Conservation (phyloP, 371 early-diverging fungal species). For the Rhizopus arrhizus region DNA sequence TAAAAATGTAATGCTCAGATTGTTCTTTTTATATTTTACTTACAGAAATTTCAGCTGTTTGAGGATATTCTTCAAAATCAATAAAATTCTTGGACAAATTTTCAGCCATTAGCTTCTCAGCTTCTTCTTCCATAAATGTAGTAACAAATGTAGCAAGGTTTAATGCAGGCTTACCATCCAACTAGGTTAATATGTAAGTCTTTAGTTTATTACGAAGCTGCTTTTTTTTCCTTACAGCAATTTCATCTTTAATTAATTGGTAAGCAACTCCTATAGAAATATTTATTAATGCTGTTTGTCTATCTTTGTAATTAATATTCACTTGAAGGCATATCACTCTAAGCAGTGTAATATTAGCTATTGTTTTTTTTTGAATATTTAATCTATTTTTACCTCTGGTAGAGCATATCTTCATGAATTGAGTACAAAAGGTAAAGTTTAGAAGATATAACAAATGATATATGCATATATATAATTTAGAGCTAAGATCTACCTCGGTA, state of each 20-base stretch:
- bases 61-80: constrained; percentile 74
- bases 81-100: constrained; percentile 73
- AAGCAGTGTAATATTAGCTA: constrained; percentile 5
- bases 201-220: neutral
- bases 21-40: constrained; percentile 7
- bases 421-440: neutral
- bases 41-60: constrained; percentile 48
- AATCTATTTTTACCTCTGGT: constrained; percentile 36
- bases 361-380: neutral
- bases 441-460: neutral
- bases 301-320: constrained; percentile 1
- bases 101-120: constrained; percentile 71
- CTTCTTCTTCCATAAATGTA: constrained; percentile 62
- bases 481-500: constrained; percentile 35
- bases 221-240: constrained; percentile 30
- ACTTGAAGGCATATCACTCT: constrained; percentile 54
- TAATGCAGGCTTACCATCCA: constrained; percentile 75
- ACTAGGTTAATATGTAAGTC: constrained; percentile 17
- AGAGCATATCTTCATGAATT: constrained; percentile 35
- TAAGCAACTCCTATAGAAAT: constrained; percentile 44
- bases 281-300: neutral
- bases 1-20: neutral
- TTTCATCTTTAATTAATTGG: constrained; percentile 46
- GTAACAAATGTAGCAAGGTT: constrained; percentile 80
- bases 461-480: neutral